Evolutionary conservation across 75 land plant species (phyloP), one percentile per base, ranked within the genome.

Genomic region (Isoetes taiwanensis): DNA sequence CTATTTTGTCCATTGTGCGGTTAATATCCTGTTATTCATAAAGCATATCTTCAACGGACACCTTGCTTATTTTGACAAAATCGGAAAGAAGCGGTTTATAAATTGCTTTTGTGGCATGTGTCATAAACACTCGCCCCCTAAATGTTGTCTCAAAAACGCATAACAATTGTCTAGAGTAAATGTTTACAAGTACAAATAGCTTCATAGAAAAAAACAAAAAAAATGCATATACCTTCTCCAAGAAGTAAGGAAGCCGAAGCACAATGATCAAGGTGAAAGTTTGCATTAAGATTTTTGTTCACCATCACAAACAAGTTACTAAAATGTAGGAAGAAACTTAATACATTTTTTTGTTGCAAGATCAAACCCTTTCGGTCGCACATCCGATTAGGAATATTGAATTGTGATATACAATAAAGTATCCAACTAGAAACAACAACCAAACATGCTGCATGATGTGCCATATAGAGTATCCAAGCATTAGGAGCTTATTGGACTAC

Each of bases 1-100:
- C 96, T 64, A 93, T 93, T 58, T 84, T 93, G 33, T 87, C 90
- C 98, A 93, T 93, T 41, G 98, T 81, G n/a, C 84, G 85, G 30
- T 61, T 63, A 28, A 93, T 81, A 56, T 93, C 98, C 48, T 88
- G 85, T 58, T 93, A 95, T 70, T 93, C 84, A 61, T 65, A 93
- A 24, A 93, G 53, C 95, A 93, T 88, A 59, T 93, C 98, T 61
- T 93, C 98, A 43, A 82, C 90, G 42, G 98, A 93, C 27, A 83
- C 98, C 66, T 88, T 93, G 79, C 98, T 93, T 42, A 93, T 80
- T 77, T 88, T 93, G 26, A 93, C 90, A 70, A 76, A 93, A 69
- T 93, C 98, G 0, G 86, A 67, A 30, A 93, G 72, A 52, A 93
- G 71, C 34, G 88, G 73, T 70, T 69, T 91, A 73, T 88, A 93